phyloP scores from a whole-genome alignment of 345 rosid species.

The Eucalyptus curtisii region DNA sequence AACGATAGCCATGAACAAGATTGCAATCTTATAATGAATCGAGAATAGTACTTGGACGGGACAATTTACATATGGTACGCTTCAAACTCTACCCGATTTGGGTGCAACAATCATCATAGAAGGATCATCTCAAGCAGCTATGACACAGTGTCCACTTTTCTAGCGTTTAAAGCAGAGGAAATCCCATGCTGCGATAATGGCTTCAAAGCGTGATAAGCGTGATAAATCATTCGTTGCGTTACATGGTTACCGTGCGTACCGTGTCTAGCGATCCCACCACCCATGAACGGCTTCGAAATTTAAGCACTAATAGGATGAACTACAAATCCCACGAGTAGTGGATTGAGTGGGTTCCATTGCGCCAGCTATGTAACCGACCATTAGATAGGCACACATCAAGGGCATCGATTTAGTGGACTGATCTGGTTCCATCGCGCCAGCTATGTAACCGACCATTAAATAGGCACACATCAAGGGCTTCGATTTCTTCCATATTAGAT shows the following conservation, averaged over 20 bases:
- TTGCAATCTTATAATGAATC: background rate
- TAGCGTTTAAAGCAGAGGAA: background rate
- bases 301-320: background rate
- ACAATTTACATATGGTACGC: background rate
- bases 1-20: background rate
- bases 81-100: background rate
- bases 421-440: background rate
- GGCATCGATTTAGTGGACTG: background rate
- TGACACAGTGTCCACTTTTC: background rate
- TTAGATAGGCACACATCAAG: background rate
- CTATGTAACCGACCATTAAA: background rate
- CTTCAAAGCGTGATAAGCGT: background rate
- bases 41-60: background rate
- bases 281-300: background rate
- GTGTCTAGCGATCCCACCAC: background rate
- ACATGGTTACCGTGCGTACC: background rate
- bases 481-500: background rate
- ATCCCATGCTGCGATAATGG: background rate
- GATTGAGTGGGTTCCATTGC: fast-evolving
- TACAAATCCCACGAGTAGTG: background rate
- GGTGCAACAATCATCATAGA: background rate
- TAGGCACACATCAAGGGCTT: background rate
- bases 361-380: background rate
- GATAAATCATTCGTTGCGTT: background rate
- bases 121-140: background rate